These are phyloP conservation scores for Guadua angustifolia DNA, from an alignment of 176 grass and related monocot genomes.

Conservation along the genomic window DNA sequence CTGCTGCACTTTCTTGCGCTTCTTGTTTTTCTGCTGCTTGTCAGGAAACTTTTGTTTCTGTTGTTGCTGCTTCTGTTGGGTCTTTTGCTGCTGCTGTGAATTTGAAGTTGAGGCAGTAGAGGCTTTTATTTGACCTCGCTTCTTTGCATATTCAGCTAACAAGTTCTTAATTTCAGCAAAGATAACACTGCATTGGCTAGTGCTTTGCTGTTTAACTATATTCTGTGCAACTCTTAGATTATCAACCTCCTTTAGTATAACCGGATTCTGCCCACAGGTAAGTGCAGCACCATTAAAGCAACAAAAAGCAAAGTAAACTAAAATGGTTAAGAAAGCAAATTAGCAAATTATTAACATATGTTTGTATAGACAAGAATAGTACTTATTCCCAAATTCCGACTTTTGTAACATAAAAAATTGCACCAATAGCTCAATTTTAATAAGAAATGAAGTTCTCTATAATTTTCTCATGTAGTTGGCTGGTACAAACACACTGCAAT, in stretches of 20 bases:
- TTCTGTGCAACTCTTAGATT: constrained; percentile 18
- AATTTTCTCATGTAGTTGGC: not conserved
- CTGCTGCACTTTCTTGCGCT: constrained; percentile 46
- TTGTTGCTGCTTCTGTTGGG: not conserved
- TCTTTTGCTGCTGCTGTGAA: constrained; percentile 17
- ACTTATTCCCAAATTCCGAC: not conserved
- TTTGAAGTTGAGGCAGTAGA: constrained; percentile 24
- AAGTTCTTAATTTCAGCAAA: constrained; percentile 41
- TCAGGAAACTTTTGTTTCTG: not conserved
- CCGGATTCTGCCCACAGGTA: constrained; percentile 29
- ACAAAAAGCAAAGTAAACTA: not conserved
- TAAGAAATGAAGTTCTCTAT: not conserved
- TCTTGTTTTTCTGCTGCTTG: constrained; percentile 20
- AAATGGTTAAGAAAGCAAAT: not conserved
- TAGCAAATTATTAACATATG: not conserved
- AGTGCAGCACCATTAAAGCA: constrained; percentile 19
- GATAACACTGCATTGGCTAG: constrained; percentile 22
- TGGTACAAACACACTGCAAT: not conserved
- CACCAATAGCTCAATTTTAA: not conserved
- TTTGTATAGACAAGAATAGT: not conserved
- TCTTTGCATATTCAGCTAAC: constrained; percentile 35
- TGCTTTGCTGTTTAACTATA: constrained; percentile 35
- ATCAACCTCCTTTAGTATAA: constrained; percentile 36
- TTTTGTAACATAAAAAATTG: not conserved
- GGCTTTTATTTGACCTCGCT: not conserved